Percentiles rank a stretch among this genome's conserved stretches.
These are phyloP conservation scores for Cardamine occulta DNA, from an alignment of 345 rosid genomes.

Conservation along the genomic window DNA sequence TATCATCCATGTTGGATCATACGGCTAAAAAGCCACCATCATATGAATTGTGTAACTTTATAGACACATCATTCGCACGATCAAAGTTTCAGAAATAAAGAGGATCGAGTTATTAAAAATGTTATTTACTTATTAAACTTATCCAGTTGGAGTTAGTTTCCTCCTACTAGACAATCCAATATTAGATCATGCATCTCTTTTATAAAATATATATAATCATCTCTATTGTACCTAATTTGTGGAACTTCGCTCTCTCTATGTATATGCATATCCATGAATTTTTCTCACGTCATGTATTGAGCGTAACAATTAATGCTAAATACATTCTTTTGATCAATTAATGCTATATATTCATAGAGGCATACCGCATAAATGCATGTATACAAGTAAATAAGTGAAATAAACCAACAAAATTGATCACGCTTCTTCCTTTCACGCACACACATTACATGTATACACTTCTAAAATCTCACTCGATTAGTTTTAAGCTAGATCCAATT, in stretches of 20 bases:
- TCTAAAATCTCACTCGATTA: constrained; percentile 24
- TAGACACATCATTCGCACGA: constrained; percentile 42
- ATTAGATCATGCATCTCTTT: constrained; percentile 34
- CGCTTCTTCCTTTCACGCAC: neutral
- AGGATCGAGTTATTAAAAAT: neutral
- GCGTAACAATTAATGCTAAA: constrained; percentile 4
- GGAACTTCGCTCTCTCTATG: constrained; percentile 23
- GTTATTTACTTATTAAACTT: constrained; percentile 37
- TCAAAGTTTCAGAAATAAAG: neutral
- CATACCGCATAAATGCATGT: neutral
- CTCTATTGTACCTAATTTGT: constrained; percentile 41
- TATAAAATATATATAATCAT: neutral
- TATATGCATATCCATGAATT: constrained; percentile 25
- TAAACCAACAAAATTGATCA: neutral
- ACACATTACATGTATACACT: neutral
- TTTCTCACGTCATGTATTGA: constrained; percentile 26
- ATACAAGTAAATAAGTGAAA: neutral
- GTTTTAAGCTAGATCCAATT: constrained; percentile 15
- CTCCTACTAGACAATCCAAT: constrained; percentile 49
- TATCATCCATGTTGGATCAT: constrained; percentile 28
- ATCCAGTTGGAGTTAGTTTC: constrained; percentile 40
- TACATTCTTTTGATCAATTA: neutral
- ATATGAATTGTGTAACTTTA: constrained; percentile 28
- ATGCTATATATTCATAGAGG: neutral
- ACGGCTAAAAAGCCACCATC: constrained; percentile 36